Percentiles rank a stretch among this genome's conserved stretches.
These are phyloP conservation scores for Bacidia rubella DNA, from an alignment of 495 filamentous ascomycete species.

Conservation along the genomic window DNA sequence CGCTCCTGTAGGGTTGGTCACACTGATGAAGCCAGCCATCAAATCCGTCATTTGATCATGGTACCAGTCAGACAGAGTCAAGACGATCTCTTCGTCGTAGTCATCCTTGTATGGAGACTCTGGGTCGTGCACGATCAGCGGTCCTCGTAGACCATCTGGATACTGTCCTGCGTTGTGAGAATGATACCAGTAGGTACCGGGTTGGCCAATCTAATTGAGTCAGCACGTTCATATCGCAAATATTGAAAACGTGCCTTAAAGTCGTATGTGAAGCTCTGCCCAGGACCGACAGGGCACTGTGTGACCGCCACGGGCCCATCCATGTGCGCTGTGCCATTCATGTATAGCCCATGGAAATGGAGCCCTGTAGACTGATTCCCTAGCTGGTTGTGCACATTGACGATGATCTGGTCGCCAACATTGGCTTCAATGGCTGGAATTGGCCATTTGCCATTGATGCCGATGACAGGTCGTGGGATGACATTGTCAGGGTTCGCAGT, in stretches of 20 bases:
- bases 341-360: conserved; percentile 65
- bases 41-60: conserved; percentile 36
- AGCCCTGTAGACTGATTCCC: conserved; percentile 60
- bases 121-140: conserved; percentile 62
- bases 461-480: conserved; percentile 54
- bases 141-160: conserved; percentile 62
- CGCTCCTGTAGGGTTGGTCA: conserved; percentile 34
- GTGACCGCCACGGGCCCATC: conserved; percentile 50
- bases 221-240: not conserved
- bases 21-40: conserved; percentile 42
- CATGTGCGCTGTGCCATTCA: conserved; percentile 49
- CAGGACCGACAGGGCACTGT: conserved; percentile 51
- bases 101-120: conserved; percentile 43
- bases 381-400: conserved; percentile 61
- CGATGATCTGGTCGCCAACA: conserved; percentile 57
- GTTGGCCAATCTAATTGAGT: conserved; percentile 44
- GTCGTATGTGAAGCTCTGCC: conserved; percentile 51
- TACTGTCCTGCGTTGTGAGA: conserved; percentile 62
- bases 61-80: conserved; percentile 57
- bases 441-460: conserved; percentile 76
- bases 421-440: conserved; percentile 53
- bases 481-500: conserved; percentile 65
- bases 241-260: conserved; percentile 43
- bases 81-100: conserved; percentile 54
- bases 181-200: conserved; percentile 81